These are phyloP conservation scores for Beauveria sp. DNA, from an alignment of 2,329 filamentous ascomycete species.

Conservation along the genomic window DNA sequence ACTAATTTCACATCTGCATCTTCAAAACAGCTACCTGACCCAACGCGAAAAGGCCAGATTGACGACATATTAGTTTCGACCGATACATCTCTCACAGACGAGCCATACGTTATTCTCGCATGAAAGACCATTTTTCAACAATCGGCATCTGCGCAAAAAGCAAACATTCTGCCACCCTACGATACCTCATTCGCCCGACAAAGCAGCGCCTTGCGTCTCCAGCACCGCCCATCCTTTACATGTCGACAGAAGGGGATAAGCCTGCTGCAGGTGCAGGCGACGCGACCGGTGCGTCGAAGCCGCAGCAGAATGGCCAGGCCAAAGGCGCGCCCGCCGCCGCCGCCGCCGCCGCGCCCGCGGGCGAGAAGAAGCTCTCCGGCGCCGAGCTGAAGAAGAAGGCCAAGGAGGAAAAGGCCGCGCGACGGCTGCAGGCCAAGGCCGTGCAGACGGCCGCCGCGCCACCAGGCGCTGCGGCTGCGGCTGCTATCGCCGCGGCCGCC, in stretches of 20 bases:
- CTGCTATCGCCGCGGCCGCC: constrained; percentile 34
- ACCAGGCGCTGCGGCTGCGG: constrained; percentile 26
- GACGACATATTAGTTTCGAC: not conserved
- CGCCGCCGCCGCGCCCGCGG: constrained; percentile 14
- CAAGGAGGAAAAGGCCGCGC: constrained; percentile 85
- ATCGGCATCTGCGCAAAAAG: not conserved
- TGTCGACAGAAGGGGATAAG: constrained; percentile 26
- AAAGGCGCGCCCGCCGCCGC: constrained; percentile 12
- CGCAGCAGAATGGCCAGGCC: constrained; percentile 18
- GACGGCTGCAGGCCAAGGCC: constrained; percentile 64
- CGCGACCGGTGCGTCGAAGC: constrained; percentile 17
- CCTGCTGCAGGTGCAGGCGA: constrained; percentile 21
- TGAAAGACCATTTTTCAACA: not conserved
- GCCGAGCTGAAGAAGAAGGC: constrained; percentile 83
- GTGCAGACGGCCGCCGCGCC: constrained; percentile 38
- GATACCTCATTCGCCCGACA: constrained; percentile 12
- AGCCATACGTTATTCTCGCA: not conserved
- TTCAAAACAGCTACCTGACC: not conserved
- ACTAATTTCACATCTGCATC: not conserved
- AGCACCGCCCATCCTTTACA: constrained; percentile 11
- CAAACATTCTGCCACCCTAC: not conserved
- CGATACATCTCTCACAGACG: no score
- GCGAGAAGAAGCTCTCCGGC: constrained; percentile 54
- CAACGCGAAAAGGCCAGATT: not conserved
- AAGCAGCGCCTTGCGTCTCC: constrained; percentile 8